Base-by-base conservation (phyloP, 371 early-diverging fungal genomes). In the Homolaphlyctis polyrhiza region DNA sequence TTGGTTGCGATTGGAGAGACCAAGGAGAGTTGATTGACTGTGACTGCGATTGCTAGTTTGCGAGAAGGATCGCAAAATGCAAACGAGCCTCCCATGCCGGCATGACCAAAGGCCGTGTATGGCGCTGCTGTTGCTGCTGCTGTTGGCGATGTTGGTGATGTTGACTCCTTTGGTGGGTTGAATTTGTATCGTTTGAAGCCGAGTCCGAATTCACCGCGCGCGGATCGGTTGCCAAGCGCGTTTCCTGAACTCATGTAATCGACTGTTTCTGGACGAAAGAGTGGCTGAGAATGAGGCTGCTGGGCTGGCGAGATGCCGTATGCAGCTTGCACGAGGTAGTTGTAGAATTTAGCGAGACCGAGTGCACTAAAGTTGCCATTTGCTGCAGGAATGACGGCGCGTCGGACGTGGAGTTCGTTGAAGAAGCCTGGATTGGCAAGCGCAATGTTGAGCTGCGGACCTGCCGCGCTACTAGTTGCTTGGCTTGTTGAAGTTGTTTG, bases 331-430 rank as follows among this genome's bases (percentile, higher is more conserved):
- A 48, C 48, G 21, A 64, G 23, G 34, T 58, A 54, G 30, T 14
- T 2, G 48, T 66, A 63, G 51, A 70, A 61, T 2, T 14, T 2
- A 1, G 62, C 60, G 5, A 71, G 62, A 1, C 60, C 71, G 2
- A 58, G 33, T 21, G 71, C 71, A 6, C 68, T 65, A 32, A 67
- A 65, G 63, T 71, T 64, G 16, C 71, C 71, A 49, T 62, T 68
- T 1, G 68, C 71, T 3, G 71, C 65, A 0, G 71, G 71, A n/a
- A 71, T 66, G 35, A 71, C 68, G 1, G 65, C 61, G 13, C 64
- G 32, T 1, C 71, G 64, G 25, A 71, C 28, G n/a, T 54, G 28
- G 2, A 71, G 62, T 29, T 71, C 45, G 64, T 71, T 71, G 66
- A 71, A 71, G 33, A 68, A 62, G 13, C 66, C 39, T 32, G 65